phyloP scores from a whole-genome alignment of 805 yeast genomes.

The Debaryomyces maramus region DNA sequence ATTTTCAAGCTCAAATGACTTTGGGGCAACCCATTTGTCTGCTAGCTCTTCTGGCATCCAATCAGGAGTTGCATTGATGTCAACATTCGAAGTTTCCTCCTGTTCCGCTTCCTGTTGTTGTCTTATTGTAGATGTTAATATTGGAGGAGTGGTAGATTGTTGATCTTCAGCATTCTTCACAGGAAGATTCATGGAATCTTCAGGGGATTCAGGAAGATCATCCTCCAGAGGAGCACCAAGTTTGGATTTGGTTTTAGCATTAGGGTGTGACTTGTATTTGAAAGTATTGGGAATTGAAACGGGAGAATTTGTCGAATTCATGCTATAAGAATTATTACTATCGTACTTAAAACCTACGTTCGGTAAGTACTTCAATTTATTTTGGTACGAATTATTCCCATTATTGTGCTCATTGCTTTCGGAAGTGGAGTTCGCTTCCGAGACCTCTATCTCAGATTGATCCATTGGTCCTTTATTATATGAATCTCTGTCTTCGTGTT shows the following conservation, averaged over 20 bases:
- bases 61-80: conserved; percentile 28
- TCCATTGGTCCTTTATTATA: conserved; percentile 1
- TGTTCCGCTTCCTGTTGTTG: background rate
- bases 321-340: conserved; percentile 9
- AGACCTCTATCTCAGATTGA: background rate
- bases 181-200: background rate
- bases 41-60: conserved; percentile 45
- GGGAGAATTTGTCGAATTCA: conserved; percentile 12
- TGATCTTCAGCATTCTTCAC: background rate
- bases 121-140: background rate
- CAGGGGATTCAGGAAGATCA: background rate
- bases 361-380: conserved; percentile 33
- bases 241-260: conserved; percentile 39
- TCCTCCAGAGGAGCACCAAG: conserved; percentile 19
- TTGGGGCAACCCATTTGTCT: conserved; percentile 31
- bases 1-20: conserved; percentile 1
- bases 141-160: background rate
- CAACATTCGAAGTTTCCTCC: background rate
- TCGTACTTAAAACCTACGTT: conserved; percentile 31
- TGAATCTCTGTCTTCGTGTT: too few species aligned
- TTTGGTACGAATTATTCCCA: conserved; percentile 22
- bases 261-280: conserved; percentile 46
- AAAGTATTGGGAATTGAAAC: conserved; percentile 44
- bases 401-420: background rate
- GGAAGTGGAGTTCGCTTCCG: background rate